Percentiles rank a stretch among this genome's conserved stretches.
Evolutionary conservation across 2,329 filamentous ascomycete genomes (phyloP).

Genomic region (Shiraia sp.): DNA sequence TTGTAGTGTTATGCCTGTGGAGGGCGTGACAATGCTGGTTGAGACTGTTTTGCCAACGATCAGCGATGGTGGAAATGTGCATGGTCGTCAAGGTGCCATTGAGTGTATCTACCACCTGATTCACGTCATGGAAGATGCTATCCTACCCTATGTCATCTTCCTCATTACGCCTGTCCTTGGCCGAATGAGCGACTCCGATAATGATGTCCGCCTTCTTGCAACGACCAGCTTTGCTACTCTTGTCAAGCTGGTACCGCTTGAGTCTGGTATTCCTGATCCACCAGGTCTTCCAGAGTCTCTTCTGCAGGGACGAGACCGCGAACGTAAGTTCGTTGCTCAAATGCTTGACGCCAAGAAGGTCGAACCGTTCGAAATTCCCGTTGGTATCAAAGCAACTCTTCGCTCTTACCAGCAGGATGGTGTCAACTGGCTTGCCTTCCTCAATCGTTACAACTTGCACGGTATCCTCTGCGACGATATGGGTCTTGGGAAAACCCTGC

Average conservation of each 20-base stretch:
- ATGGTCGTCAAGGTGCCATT: constrained; percentile 88
- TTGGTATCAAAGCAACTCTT: constrained; percentile 94
- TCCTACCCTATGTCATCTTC: constrained; percentile 97
- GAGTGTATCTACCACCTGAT: constrained; percentile 97
- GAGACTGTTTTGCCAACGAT: constrained; percentile 91
- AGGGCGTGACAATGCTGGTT: constrained; percentile 94
- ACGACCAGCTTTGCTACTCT: constrained; percentile 97
- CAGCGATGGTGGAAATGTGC: constrained; percentile 84
- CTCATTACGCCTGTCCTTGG: constrained; percentile 95
- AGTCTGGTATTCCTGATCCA: constrained; percentile 95
- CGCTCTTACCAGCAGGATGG: constrained; percentile 98
- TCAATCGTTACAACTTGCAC: constrained; percentile 97
- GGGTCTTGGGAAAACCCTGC: constrained; percentile 96
- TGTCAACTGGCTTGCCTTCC: constrained; percentile 97
- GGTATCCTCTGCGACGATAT: constrained; percentile 99
- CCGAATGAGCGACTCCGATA: constrained; percentile 97
- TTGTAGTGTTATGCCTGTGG: constrained; percentile 92
- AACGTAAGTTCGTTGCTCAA: constrained; percentile 94
- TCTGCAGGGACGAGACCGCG: constrained; percentile 85
- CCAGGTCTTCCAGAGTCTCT: constrained; percentile 88
- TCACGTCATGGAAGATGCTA: constrained; percentile 95
- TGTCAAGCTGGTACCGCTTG: constrained; percentile 94
- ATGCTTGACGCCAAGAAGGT: constrained; percentile 97
- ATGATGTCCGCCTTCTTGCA: constrained; percentile 89
- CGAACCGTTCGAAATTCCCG: constrained; percentile 88